A percentile compares a stretch with the other conserved stretches of the same genome.
These are phyloP conservation scores for Drechmeria coniospora DNA, from an alignment of 2,329 filamentous ascomycete species.

Conservation along the genomic window DNA sequence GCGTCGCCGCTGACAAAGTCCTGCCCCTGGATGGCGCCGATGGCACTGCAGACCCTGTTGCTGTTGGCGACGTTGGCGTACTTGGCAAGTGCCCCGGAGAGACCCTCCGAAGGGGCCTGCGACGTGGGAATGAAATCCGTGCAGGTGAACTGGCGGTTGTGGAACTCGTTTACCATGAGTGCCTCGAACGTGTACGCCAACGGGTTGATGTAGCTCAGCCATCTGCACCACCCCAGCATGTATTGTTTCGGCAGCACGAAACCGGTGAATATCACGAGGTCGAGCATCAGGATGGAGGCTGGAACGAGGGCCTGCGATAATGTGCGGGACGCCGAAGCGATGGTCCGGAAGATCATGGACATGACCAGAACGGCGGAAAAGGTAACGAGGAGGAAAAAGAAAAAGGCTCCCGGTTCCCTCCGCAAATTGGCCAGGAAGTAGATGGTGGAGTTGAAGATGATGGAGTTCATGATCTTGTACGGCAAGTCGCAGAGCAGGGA, in stretches of 20 bases:
- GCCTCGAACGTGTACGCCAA: constrained; percentile 67
- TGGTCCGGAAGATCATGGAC: constrained; percentile 74
- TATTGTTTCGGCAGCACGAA: constrained; percentile 49
- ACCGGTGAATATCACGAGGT: constrained; percentile 53
- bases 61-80: neutral
- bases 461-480: constrained; percentile 51
- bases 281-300: constrained; percentile 43
- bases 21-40: constrained; percentile 39
- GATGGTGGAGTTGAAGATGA: constrained; percentile 58
- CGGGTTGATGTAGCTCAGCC: constrained; percentile 70
- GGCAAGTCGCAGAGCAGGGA: constrained; percentile 79
- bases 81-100: neutral
- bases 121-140: constrained; percentile 14
- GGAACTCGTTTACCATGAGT: constrained; percentile 71
- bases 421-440: constrained; percentile 81
- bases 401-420: constrained; percentile 61
- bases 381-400: constrained; percentile 66
- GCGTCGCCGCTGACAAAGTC: constrained; percentile 38
- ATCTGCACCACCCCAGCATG: constrained; percentile 66
- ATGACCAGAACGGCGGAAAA: constrained; percentile 44
- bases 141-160: constrained; percentile 42
- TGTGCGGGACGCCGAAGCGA: constrained; percentile 59
- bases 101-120: constrained; percentile 6
- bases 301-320: constrained; percentile 47
- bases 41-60: constrained; percentile 39